A percentile compares a stretch with the other conserved stretches of the same genome.
phyloP scores from a whole-genome alignment of 2,329 filamentous ascomycete genomes.

The Huntiella bhutanensis region DNA sequence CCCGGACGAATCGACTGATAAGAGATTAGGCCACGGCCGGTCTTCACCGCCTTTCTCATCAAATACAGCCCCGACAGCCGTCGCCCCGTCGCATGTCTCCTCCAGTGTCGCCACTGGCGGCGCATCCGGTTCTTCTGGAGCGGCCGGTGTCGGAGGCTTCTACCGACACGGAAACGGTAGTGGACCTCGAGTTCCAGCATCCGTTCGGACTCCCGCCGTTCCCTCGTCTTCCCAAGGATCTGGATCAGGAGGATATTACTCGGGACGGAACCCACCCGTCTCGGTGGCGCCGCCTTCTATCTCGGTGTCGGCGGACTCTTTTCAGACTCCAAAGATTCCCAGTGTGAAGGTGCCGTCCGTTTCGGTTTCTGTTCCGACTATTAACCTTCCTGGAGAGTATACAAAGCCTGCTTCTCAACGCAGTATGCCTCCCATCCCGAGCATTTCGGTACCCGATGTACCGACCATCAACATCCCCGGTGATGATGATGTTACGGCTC shows the following conservation, averaged over 20 bases:
- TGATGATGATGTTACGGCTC: constrained; percentile 19
- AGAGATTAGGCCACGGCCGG: constrained; percentile 24
- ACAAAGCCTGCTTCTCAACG: neutral
- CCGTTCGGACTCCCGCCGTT: constrained; percentile 1
- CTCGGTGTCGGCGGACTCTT: constrained; percentile 31
- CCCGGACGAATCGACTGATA: constrained; percentile 50
- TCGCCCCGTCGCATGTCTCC: neutral
- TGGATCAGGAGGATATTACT: constrained; percentile 1
- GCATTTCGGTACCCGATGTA: constrained; percentile 22
- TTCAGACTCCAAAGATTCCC: constrained; percentile 13
- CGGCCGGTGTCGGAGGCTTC: neutral
- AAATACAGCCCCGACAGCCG: constrained; percentile 1
- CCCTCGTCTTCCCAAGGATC: constrained; percentile 1
- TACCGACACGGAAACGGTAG: constrained; percentile 6
- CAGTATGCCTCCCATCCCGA: constrained; percentile 22
- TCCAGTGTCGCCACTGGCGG: neutral
- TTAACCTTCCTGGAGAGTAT: constrained; percentile 5
- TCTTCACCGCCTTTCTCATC: constrained; percentile 10
- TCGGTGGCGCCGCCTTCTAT: constrained; percentile 31
- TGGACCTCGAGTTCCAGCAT: constrained; percentile 3
- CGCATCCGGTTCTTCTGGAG: constrained; percentile 1
- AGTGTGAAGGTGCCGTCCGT: constrained; percentile 3
- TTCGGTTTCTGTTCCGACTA: constrained; percentile 5
- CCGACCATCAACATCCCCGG: constrained; percentile 27
- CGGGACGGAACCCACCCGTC: neutral